Evolutionary conservation across 148 eudicot genomes (phyloP).

Genomic region (Rheum nobile): DNA sequence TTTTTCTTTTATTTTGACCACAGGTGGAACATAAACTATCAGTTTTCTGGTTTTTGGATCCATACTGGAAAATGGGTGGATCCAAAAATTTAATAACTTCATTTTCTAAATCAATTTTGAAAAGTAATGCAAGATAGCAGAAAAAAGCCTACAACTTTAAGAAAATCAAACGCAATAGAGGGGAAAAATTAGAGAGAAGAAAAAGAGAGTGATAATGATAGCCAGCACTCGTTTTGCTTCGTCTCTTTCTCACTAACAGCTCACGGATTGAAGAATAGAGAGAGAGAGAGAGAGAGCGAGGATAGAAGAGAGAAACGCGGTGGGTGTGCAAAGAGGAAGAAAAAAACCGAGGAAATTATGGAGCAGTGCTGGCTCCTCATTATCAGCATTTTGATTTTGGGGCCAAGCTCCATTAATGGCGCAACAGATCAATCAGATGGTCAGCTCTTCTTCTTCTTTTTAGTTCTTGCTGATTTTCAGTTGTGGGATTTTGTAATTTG

Average conservation of each 20-base stretch:
- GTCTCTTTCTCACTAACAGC: conserved; percentile 8
- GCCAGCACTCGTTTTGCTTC: background rate
- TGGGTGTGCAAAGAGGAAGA: conserved; percentile 13
- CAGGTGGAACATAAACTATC: background rate
- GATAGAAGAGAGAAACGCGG: background rate
- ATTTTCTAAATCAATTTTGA: background rate
- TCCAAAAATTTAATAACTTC: background rate
- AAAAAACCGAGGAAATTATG: conserved; percentile 17
- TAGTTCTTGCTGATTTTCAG: background rate
- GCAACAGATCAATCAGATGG: conserved; percentile 58
- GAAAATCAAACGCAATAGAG: conserved; percentile 1
- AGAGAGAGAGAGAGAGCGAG: background rate
- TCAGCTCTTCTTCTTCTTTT: conserved; percentile 7
- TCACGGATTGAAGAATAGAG: conserved; percentile 8
- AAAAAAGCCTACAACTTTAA: background rate
- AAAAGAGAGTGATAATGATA: conserved; percentile 7
- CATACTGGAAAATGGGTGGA: background rate
- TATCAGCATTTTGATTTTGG: conserved; percentile 23
- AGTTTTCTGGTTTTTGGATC: background rate
- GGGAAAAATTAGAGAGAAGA: background rate
- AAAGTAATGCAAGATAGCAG: background rate
- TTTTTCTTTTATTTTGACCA: background rate
- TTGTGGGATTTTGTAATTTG: background rate
- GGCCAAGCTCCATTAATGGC: conserved; percentile 30
- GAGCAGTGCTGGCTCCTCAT: conserved; percentile 21